phyloP scores from a whole-genome alignment of 208 protist species.

The Leishmania lainsoni region DNA sequence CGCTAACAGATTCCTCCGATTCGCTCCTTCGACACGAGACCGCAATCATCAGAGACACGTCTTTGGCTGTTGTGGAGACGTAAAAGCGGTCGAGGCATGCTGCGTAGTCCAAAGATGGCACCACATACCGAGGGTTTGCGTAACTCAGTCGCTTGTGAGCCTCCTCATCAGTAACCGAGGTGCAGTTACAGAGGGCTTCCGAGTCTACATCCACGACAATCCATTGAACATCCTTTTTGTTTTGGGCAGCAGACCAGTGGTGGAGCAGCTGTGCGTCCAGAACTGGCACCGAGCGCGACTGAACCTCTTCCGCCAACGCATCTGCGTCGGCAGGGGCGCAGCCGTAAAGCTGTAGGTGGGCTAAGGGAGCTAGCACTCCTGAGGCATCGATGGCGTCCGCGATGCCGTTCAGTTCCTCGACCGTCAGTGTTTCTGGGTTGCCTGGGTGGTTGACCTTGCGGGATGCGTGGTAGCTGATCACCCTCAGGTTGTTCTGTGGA shows the following conservation, averaged over 20 bases:
- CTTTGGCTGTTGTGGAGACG: conserved; percentile 67
- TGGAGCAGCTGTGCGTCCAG: conserved; percentile 71
- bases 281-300: conserved; percentile 20
- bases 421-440: conserved; percentile 15
- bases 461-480: conserved; percentile 29
- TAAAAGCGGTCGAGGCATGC: conserved; percentile 69
- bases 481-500: conserved; percentile 54
- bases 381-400: conserved; percentile 52
- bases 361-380: conserved; percentile 39
- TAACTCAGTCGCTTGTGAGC: not conserved
- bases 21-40: conserved; percentile 27
- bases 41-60: conserved; percentile 67
- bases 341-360: conserved; percentile 59
- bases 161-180: not conserved
- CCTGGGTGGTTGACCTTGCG: conserved; percentile 8
- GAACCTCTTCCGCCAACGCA: conserved; percentile 7
- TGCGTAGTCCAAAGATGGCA: conserved; percentile 36
- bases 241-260: conserved; percentile 46
- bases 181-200: conserved; percentile 24
- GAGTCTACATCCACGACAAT: conserved; percentile 27
- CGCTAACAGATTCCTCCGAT: conserved; percentile 4
- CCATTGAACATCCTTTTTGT: conserved; percentile 43
- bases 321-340: conserved; percentile 12
- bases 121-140: not conserved
- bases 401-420: conserved; percentile 32